Base-by-base conservation (phyloP, 2,329 filamentous ascomycete species). In the Ceratocystis alfenasii region DNA sequence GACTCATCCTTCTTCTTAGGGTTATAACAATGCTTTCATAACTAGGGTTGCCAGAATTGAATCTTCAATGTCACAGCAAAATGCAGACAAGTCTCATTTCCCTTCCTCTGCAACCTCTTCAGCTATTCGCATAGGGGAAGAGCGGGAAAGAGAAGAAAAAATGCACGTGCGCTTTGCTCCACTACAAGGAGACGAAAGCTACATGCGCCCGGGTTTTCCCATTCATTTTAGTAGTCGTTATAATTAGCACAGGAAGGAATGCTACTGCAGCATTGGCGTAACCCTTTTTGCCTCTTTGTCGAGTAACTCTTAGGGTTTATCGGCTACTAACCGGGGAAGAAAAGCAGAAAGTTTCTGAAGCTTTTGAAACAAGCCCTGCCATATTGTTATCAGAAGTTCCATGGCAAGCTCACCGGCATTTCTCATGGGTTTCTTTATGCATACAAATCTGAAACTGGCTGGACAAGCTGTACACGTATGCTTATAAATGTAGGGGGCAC, bases 131-230 rank as follows among this genome's bases (percentile, higher is more conserved):
- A 12, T n/a, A 59, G 25, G 53, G 10, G 53, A 36, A 59, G 33
- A 59, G 53, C 53, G 53, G 53, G 12, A 59, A 17, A 59, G 53
- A 30, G 33, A 30, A 59, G 25, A 59, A 15, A 30, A 59, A 59
- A 7, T 8, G 17, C 33, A n/a, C 22, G 22, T 59, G 22, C 53
- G 33, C 10, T 25, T 25, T 4, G 53, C 12, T 36, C 53, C 28
- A 3, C 28, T 59, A 30, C 53, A 59, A 59, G 53, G 53, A 17
- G 53, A 59, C 22, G 46, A 50, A 50, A 25, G 53, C 53, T 15
- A 57, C 25, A 28, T 57, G 12, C 12, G 15, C 12, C 17, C 25
- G 10, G 30, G 46, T 50, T 17, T 36, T 59, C 53, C 28, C 15
- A 17, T 59, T 59, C 17, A 17, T 59, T 59, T 59, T 59, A 15